Evolutionary conservation across 192 early-diverging fungal genomes (phyloP).

Genomic region (Coemansia interrupta): DNA sequence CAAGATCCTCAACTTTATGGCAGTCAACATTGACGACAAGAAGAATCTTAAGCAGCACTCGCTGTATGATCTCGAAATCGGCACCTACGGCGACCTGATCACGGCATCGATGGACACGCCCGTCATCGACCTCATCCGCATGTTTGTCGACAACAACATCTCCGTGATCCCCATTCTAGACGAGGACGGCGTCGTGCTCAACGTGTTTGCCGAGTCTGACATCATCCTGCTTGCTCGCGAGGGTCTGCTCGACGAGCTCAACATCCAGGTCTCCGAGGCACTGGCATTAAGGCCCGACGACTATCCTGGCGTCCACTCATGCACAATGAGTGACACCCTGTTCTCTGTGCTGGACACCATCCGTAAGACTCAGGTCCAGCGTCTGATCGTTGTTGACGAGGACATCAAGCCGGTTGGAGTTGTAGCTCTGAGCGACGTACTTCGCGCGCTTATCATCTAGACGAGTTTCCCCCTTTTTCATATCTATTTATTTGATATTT

Average conservation of each 20-base stretch:
- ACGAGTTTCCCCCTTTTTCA: not conserved
- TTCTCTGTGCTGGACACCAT: conserved; percentile 87
- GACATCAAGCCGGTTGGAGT: conserved; percentile 77
- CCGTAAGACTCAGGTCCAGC: conserved; percentile 77
- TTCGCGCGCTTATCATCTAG: conserved; percentile 54
- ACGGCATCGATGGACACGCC: conserved; percentile 76
- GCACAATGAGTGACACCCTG: conserved; percentile 81
- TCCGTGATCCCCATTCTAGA: conserved; percentile 93
- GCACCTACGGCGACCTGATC: conserved; percentile 79
- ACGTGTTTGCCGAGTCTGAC: conserved; percentile 96
- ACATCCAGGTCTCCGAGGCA: conserved; percentile 84
- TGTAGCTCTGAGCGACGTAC: conserved; percentile 80
- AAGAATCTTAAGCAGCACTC: conserved; percentile 61
- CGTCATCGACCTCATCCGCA: conserved; percentile 84
- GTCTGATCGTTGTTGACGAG: conserved; percentile 86
- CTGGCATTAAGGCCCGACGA: conserved; percentile 80
- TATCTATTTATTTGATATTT: not conserved
- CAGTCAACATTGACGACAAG: conserved; percentile 73
- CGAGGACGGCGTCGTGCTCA: conserved; percentile 76
- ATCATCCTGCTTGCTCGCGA: conserved; percentile 74
- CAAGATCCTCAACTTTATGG: conserved; percentile 84
- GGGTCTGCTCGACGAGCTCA: conserved; percentile 62
- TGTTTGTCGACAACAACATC: conserved; percentile 87
- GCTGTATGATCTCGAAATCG: conserved; percentile 77
- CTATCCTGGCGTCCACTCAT: conserved; percentile 92